Evolutionary conservation across 495 filamentous ascomycete genomes (phyloP), one percentile per base, ranked within the genome.

Genomic region (Sphaerosporella brunnea): DNA sequence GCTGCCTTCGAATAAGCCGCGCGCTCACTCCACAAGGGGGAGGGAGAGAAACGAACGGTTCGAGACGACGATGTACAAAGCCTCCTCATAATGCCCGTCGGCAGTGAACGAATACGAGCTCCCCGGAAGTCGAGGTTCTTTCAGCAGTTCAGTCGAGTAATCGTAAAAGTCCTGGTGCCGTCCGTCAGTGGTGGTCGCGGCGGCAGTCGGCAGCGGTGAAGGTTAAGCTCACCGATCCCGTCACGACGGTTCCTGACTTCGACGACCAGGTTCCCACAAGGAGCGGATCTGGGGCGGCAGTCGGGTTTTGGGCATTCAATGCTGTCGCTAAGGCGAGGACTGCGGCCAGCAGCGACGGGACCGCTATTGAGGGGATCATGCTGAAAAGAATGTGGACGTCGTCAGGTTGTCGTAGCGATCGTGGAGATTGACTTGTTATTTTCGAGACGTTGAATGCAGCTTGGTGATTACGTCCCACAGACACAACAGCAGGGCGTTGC

Each of bases 41-140:
- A 23, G 34, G 10, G 5, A 23, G 21, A 25, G 30, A 13, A 15
- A 73, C 76, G 61, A 54, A 83, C 79, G 82, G 62, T 85, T 84
- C 26, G 82, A 63, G 51, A 84, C 59, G 19, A 79, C 78, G 43
- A 80, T 68, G 63, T 83, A 87, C 58, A 77, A 74, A 15, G 82
- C 80, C 54, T 76, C 71, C 62, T 87, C 82, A 57, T 73, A 87
- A 62, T 73, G 66, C 20, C 82, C 81, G 53, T 84, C 72, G 43
- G 63, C 68, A 3, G 78, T 80, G 56, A 87, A 87, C 5, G 82
- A 85, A 62, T 82, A 87, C 0, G 82, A 84, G 56, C 82, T 80
- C n/a, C 82, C 82, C 0, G 82, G 77, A 50, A 75, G 67, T 16
- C 67, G 62, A 1, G 82, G 82, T 58, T 87, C 82, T 52, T 75